These are phyloP conservation scores for Ophiostoma perfectum DNA, from an alignment of 2,329 filamentous ascomycete species.

Conservation along the genomic window DNA sequence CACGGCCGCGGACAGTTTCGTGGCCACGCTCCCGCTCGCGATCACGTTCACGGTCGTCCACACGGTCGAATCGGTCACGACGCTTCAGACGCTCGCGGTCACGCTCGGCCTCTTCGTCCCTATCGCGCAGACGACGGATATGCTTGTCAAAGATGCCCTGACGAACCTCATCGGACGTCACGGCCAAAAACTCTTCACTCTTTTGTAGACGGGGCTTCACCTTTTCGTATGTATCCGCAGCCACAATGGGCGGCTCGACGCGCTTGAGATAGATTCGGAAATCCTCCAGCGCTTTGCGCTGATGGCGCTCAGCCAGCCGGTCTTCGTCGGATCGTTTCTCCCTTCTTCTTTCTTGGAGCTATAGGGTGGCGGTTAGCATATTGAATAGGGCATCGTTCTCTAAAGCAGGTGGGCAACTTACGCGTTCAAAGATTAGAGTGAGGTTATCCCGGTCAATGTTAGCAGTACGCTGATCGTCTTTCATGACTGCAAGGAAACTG, in stretches of 20 bases:
- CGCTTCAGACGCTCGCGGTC: constrained; percentile 53
- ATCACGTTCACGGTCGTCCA: constrained; percentile 41
- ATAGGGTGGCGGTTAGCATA: no score
- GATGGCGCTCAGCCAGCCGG: constrained; percentile 75
- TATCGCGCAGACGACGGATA: constrained; percentile 83
- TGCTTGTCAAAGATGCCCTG: constrained; percentile 85
- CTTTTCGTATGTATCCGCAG: constrained; percentile 82
- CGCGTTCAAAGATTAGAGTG: constrained; percentile 73
- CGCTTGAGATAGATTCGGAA: constrained; percentile 84
- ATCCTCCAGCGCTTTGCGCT: constrained; percentile 77
- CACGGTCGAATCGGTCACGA: constrained; percentile 40
- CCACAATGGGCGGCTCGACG: constrained; percentile 73
- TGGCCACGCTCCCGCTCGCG: constrained; percentile 34
- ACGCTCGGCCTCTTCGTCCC: constrained; percentile 74
- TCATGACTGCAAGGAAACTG: constrained; percentile 78
- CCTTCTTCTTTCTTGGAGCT: constrained; percentile 80
- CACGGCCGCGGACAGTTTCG: constrained; percentile 36
- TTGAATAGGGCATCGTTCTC: no score
- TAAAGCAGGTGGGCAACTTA: no score
- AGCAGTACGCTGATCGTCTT: constrained; percentile 80
- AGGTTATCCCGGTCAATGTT: constrained; percentile 77
- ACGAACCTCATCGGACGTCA: constrained; percentile 77
- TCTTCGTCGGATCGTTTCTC: constrained; percentile 78
- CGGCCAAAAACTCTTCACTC: constrained; percentile 75
- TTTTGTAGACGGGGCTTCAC: constrained; percentile 74